Evolutionary conservation across 441 rosid genomes (phyloP).

Genomic region (Rhodomyrtus psidioides): DNA sequence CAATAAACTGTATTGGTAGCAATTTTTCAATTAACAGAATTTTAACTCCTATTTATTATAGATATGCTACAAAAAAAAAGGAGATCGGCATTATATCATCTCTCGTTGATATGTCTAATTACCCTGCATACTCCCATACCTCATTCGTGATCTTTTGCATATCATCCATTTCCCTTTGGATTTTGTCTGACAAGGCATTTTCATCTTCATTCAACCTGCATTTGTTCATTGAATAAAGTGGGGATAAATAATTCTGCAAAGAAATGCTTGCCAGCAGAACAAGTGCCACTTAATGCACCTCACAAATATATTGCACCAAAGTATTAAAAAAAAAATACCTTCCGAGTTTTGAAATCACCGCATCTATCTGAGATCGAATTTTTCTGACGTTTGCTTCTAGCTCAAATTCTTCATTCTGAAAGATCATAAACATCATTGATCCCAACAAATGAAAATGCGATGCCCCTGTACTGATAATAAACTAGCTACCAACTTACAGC

Average conservation of each 20-base stretch:
- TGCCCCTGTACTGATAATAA: neutral
- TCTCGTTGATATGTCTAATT: neutral
- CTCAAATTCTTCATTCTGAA: conserved; percentile 82
- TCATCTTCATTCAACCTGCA: conserved; percentile 76
- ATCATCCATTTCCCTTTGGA: conserved; percentile 33
- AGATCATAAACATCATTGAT: neutral
- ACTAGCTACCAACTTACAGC: neutral
- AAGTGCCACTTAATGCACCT: neutral
- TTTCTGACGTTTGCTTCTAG: conserved; percentile 57
- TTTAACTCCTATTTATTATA: neutral
- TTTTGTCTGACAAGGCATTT: conserved; percentile 33
- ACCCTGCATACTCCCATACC: conserved; percentile 35
- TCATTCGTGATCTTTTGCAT: conserved; percentile 41
- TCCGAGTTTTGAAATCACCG: conserved; percentile 32
- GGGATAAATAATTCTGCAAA: conserved; percentile 2
- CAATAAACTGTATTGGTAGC: neutral
- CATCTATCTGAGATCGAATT: conserved; percentile 49
- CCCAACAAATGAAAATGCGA: neutral
- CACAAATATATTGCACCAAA: neutral
- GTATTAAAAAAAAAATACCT: conserved; percentile 30
- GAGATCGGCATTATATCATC: neutral
- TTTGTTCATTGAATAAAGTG: neutral
- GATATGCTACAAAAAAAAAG: neutral
- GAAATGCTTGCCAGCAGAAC: neutral
- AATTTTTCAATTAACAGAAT: neutral